Conservation (phyloP, 352 stramenopile species). For the Labyrinthula sp. region DNA sequence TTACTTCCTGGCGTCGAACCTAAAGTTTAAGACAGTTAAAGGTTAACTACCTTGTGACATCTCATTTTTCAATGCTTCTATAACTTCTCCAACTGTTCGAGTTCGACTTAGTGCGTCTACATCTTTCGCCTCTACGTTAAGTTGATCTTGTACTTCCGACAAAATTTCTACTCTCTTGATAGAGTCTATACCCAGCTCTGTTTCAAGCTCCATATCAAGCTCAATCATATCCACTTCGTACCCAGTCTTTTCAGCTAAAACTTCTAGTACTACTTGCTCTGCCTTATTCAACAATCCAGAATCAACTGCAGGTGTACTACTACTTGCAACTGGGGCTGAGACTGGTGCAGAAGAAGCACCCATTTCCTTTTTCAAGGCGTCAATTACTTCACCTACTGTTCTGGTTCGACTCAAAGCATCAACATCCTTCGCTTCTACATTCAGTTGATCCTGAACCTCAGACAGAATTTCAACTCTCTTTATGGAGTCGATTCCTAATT, state of each 20-base stretch:
- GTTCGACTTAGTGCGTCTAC: slow-evolving; percentile 8
- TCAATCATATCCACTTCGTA: slow-evolving; percentile 3
- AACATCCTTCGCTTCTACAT: slow-evolving; percentile 20
- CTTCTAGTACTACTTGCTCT: slow-evolving; percentile 2
- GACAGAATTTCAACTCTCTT: slow-evolving; percentile 21
- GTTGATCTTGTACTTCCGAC: slow-evolving; percentile 1
- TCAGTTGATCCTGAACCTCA: slow-evolving; percentile 13
- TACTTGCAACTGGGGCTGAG: neutral
- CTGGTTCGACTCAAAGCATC: slow-evolving; percentile 13
- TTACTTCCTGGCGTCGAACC: too few relatives aligned
- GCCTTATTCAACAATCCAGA: neutral
- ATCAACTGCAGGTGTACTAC: slow-evolving; percentile 7
- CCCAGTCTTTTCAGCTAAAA: slow-evolving; percentile 4
- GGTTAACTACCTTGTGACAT: too few relatives aligned
- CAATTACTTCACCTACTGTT: slow-evolving; percentile 12
- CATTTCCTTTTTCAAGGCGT: slow-evolving; percentile 18
- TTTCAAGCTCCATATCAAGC: slow-evolving; percentile 5
- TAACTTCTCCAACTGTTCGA: too few relatives aligned
- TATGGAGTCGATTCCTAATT: slow-evolving; percentile 22
- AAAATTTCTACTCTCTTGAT: slow-evolving; percentile 6
- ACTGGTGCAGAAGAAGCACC: slow-evolving; percentile 1
- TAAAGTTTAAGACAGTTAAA: too few relatives aligned
- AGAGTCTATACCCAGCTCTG: slow-evolving; percentile 2
- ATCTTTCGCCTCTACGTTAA: neutral
- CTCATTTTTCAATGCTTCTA: too few relatives aligned